Evolutionary conservation across 108 stramenopile genomes (phyloP), one percentile per base, ranked within the genome.

Genomic region (Mediolabrus comicus): DNA sequence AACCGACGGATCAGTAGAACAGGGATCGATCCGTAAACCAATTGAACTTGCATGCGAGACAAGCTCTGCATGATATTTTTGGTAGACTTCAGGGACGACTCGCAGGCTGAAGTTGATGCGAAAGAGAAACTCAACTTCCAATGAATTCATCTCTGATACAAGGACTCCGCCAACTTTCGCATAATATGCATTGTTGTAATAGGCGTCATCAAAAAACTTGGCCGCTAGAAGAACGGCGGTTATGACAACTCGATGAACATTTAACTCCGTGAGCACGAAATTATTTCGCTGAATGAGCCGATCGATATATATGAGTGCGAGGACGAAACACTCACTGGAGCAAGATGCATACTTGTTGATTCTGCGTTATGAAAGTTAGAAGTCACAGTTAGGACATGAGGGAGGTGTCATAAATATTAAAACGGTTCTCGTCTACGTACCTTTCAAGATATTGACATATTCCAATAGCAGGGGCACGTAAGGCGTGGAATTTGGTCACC

Each of bases 191-290:
- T 99, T 99, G 80, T 98, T 98, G 89, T 95, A 98, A 83, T 98
- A 99, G 52, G 95, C 94, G 85, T 99, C 99, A 69, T 99, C 99
- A 61, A 98, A 98, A 67, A 98, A 98, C 77, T 99, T 99, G 17
- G 99, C 97, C 4, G 97, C 97, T 6, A 98, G 75, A 41, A 99
- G 84, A 46, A 97, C 82, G 6, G 95, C 90, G 52, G 98, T 98
- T 62, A 98, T 98, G 26, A 97, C 79, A 3, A 98, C 95, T 10
- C 98, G 92, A 62, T 99, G 99, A 13, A 98, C 97, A 68, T 99
- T 99, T 27, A 98, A 80, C 25, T 94, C 91, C 4, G 97, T 96
- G 14, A 98, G 86, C 3, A 94, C 67, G 62, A 97, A 95, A 72
- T 95, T 89, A 67, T 96, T 97, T 26, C 90, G 67, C 74, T 97